phyloP scores from a whole-genome alignment of 148 eudicot genomes.

The Rhododendron ovatum region DNA sequence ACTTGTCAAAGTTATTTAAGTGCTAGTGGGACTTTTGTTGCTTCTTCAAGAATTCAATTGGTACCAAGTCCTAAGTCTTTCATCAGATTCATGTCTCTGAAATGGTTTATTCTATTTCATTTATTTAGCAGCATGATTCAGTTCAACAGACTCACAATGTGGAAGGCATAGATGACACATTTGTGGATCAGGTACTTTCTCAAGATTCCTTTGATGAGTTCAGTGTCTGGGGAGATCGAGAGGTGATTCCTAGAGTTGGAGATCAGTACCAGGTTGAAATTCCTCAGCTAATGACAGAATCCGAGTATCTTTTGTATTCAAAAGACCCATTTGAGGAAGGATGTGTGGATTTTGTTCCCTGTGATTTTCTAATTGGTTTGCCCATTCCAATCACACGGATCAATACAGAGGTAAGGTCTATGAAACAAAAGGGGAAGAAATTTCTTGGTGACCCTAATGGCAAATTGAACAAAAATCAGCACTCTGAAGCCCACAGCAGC shows the following conservation, averaged over 20 bases:
- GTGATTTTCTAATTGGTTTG: constrained; percentile 42
- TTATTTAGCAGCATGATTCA: constrained; percentile 36
- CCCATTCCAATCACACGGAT: constrained; percentile 48
- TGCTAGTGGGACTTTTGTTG: not conserved
- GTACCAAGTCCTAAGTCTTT: not conserved
- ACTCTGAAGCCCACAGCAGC: constrained; percentile 1
- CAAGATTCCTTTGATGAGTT: constrained; percentile 12
- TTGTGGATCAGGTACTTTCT: constrained; percentile 17
- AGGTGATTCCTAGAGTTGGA: constrained; percentile 55
- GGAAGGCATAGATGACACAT: constrained; percentile 20
- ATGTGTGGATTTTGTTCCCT: constrained; percentile 9
- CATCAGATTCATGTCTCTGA: not conserved
- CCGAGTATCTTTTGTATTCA: constrained; percentile 18
- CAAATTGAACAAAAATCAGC: constrained; percentile 3
- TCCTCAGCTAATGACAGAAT: constrained; percentile 33
- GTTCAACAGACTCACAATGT: constrained; percentile 22
- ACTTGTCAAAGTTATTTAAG: not conserved
- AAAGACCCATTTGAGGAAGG: constrained; percentile 19
- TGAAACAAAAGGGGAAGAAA: constrained; percentile 14
- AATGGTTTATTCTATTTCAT: constrained; percentile 3
- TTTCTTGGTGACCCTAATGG: not conserved
- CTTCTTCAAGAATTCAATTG: not conserved
- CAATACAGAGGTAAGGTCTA: constrained; percentile 13
- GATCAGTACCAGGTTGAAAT: constrained; percentile 58
- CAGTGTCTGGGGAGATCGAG: constrained; percentile 41